phyloP scores from a whole-genome alignment of 2,329 filamentous ascomycete genomes.

The Tolypocladium album region DNA sequence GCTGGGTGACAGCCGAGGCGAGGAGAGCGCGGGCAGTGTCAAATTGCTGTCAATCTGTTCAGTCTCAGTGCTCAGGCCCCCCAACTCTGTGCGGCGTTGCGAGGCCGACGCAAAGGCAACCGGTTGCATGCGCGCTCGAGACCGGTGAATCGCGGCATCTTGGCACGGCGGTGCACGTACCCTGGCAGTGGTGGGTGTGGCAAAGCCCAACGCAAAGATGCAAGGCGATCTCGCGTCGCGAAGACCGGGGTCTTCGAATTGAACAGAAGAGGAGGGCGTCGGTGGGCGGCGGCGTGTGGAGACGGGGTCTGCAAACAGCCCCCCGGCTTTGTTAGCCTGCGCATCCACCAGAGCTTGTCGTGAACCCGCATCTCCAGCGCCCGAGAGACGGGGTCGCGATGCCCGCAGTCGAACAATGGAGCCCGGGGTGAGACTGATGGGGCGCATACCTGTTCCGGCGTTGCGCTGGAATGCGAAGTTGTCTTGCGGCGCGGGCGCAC shows the following conservation, averaged over 20 bases:
- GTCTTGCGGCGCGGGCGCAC: background rate
- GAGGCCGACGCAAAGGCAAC: background rate
- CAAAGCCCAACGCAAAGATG: background rate
- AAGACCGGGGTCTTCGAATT: background rate
- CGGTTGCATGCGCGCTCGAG: background rate
- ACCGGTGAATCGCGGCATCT: background rate
- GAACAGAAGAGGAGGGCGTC: background rate
- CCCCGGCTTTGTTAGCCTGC: background rate
- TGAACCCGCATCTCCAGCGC: background rate
- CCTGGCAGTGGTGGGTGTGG: background rate
- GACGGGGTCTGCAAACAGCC: background rate
- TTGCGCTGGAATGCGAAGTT: background rate
- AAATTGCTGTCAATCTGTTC: background rate
- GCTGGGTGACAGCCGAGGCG: background rate
- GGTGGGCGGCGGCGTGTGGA: background rate
- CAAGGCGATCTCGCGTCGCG: background rate
- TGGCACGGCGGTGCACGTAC: background rate
- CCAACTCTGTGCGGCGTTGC: background rate
- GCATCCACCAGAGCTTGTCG: background rate
- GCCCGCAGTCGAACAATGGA: background rate
- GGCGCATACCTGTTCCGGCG: background rate
- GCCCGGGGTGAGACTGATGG: background rate
- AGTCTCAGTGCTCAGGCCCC: background rate
- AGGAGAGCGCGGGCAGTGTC: background rate
- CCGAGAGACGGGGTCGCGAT: background rate